phyloP scores from a whole-genome alignment of 768 basidiomycete species.

The Jaapia argillacea region DNA sequence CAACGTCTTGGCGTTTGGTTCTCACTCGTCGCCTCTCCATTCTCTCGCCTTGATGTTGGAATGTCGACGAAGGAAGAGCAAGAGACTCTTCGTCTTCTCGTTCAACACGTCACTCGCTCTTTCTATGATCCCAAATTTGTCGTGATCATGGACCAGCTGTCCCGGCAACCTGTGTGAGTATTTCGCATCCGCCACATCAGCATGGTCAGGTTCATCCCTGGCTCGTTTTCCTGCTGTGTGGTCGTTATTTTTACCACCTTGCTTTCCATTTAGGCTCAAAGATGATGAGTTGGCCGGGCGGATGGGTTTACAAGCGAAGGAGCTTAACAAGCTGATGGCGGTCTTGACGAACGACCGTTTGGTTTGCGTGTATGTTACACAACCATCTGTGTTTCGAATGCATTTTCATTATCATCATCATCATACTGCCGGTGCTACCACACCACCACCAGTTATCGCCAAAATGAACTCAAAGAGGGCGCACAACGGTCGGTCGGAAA shows the following conservation, averaged over 20 bases:
- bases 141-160: conserved; percentile 90
- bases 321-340: conserved; percentile 83
- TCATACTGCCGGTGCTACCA: not conserved
- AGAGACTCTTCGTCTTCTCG: conserved; percentile 75
- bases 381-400: no score
- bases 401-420: conserved; percentile 2
- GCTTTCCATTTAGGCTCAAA: conserved; percentile 58
- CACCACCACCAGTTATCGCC: conserved; percentile 63
- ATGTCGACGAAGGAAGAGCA: conserved; percentile 58
- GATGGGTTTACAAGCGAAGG: conserved; percentile 83
- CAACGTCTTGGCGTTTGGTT: no score
- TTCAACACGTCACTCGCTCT: conserved; percentile 86
- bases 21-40: no score
- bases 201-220: no score
- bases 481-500: conserved; percentile 80
- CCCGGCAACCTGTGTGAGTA: conserved; percentile 92
- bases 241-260: no score
- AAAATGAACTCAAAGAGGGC: conserved; percentile 87
- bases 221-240: no score
- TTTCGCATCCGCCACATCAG: no score
- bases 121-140: conserved; percentile 93
- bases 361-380: conserved; percentile 56
- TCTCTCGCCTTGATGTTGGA: no score
- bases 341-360: conserved; percentile 70
- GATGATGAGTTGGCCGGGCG: conserved; percentile 90